A percentile compares a stretch with the other conserved stretches of the same genome.
These are phyloP conservation scores for Linum usitatissimum DNA, from an alignment of 345 rosid genomes.

Conservation along the genomic window DNA sequence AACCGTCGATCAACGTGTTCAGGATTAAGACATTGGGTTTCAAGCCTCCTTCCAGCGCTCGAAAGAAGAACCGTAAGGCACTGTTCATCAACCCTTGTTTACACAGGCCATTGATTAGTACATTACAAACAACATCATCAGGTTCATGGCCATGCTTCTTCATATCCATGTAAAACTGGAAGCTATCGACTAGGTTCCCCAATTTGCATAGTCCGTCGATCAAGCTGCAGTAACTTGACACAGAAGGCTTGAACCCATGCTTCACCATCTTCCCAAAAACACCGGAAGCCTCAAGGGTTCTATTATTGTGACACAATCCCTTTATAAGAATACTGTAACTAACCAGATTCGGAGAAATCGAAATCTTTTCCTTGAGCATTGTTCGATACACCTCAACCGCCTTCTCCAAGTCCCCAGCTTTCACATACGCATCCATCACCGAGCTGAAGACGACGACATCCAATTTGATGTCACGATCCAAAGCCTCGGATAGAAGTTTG, in stretches of 20 bases:
- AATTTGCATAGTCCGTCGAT: conserved; percentile 38
- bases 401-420: conserved; percentile 25
- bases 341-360: conserved; percentile 32
- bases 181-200: conserved; percentile 32
- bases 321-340: conserved; percentile 37
- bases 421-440: conserved; percentile 28
- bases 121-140: conserved; percentile 27
- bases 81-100: conserved; percentile 31
- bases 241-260: conserved; percentile 31
- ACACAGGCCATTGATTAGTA: conserved; percentile 38
- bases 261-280: conserved; percentile 33
- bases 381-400: conserved; percentile 23
- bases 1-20: conserved; percentile 40
- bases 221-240: conserved; percentile 35
- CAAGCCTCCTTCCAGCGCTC: conserved; percentile 14
- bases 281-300: conserved; percentile 34
- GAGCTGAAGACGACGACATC: conserved; percentile 37
- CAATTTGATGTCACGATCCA: conserved; percentile 26
- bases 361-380: conserved; percentile 32
- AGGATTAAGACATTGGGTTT: conserved; percentile 26
- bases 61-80: conserved; percentile 34
- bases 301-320: conserved; percentile 32
- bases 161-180: conserved; percentile 27
- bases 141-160: conserved; percentile 20
- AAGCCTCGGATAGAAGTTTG: conserved; percentile 25